Evolutionary conservation across 208 protist species (phyloP).

Genomic region (Porcisia hertigi): DNA sequence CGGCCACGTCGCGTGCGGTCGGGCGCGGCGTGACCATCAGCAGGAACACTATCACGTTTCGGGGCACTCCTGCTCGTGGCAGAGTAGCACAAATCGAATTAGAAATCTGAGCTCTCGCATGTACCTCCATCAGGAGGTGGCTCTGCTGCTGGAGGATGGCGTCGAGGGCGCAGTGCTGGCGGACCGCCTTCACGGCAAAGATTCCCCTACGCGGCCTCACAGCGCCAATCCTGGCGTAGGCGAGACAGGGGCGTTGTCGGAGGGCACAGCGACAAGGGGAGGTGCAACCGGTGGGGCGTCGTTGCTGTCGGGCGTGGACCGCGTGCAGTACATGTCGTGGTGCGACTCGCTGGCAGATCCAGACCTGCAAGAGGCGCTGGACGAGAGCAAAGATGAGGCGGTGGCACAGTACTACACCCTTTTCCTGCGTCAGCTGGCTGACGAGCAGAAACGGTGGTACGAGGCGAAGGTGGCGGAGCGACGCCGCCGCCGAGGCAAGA

Average conservation of each 20-base stretch:
- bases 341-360: constrained; percentile 35
- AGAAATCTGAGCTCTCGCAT: constrained; percentile 60
- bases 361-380: constrained; percentile 35
- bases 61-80: constrained; percentile 73
- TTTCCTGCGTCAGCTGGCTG: constrained; percentile 31
- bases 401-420: constrained; percentile 40
- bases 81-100: constrained; percentile 73
- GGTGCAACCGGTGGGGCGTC: background rate
- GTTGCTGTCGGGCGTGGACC: constrained; percentile 13
- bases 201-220: background rate
- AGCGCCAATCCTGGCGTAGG: background rate
- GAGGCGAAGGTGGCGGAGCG: constrained; percentile 32
- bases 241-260: background rate
- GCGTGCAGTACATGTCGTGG: constrained; percentile 35
- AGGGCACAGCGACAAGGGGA: background rate
- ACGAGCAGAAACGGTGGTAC: constrained; percentile 47
- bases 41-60: constrained; percentile 59
- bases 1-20: constrained; percentile 74
- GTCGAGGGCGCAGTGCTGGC: constrained; percentile 2
- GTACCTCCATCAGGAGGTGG: constrained; percentile 82
- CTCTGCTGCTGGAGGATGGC: constrained; percentile 49
- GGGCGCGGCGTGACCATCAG: constrained; percentile 52
- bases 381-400: constrained; percentile 49
- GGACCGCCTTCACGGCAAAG: background rate
- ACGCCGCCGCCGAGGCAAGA: constrained; percentile 1